Base-by-base conservation (phyloP, 805 yeast genomes). In the Tetrapisispora taiwanensis region DNA sequence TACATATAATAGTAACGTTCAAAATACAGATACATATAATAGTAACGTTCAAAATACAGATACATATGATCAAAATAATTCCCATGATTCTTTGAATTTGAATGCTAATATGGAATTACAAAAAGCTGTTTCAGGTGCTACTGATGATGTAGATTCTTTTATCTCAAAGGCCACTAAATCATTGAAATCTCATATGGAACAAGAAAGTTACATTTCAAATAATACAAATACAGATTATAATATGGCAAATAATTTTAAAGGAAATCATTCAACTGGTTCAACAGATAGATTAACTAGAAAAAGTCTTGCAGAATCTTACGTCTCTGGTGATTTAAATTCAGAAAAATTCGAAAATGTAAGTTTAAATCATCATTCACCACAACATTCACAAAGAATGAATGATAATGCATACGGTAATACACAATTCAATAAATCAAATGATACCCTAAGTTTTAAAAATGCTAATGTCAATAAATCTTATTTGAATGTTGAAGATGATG, bases 91-190 rank as follows among this genome's bases (percentile, higher is more conserved):
- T 32, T 36, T 54, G 19, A 50, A 50, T 38, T 48, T 54, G 18
- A 50, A 52, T 26, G 57, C 59, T 8, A 44, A 51, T 18, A 45
- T 50, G 14, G 49, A 47, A 42, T 47, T 50, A 7, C 46, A 51
- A 18, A 38, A 42, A 7, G 43, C 44, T 30, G 37, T 51, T 7
- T 33, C 37, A 2, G 22, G 22, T 15, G 14, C 24, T 13, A 4
- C 9, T 3, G 28, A 31, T 7, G 42, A 39, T 32, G 12, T 24
- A 4, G 37, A 39, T 17, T 32, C 42, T 2, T 20, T 39, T 19
- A 12, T 39, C 17, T 39, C 42, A 24, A 31, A 26, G 24, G 17
- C 37, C 14, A 39, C 36, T 6, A 32, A 26, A 18, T 39, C 42
- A 6, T 32, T 39, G 12, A 26, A 24, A 20, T 32, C 37, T 4